A percentile compares a stretch with the other conserved stretches of the same genome.
These are phyloP conservation scores for Melastoma candidum DNA, from an alignment of 441 rosid species.

Conservation along the genomic window DNA sequence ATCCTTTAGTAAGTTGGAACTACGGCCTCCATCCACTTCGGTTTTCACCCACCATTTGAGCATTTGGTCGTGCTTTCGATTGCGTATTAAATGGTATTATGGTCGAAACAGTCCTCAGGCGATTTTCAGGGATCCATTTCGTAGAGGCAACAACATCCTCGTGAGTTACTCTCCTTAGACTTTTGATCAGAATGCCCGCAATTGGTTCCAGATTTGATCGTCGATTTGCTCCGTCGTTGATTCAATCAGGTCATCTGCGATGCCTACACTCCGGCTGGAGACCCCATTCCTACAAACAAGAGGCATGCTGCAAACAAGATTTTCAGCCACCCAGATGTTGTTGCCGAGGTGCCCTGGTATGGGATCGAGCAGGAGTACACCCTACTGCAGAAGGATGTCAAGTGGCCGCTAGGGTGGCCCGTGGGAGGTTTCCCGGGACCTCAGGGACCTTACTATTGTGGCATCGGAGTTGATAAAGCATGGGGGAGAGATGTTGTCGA, in stretches of 20 bases:
- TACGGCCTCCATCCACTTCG: too few species aligned
- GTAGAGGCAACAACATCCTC: too few species aligned
- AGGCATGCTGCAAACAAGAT: conserved; percentile 14
- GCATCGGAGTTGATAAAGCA: conserved; percentile 7
- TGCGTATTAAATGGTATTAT: too few species aligned
- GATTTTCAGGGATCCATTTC: too few species aligned
- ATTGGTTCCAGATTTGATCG: too few species aligned
- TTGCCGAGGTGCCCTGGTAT: conserved; percentile 17
- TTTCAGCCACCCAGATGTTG: conserved; percentile 14
- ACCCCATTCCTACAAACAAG: conserved; percentile 18
- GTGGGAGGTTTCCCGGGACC: conserved; percentile 17
- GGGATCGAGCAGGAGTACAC: neutral
- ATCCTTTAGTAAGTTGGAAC: too few species aligned
- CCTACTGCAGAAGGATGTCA: conserved; percentile 15
- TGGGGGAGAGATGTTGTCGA: conserved; percentile 4
- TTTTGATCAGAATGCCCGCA: too few species aligned
- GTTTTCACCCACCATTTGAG: too few species aligned
- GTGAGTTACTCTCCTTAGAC: too few species aligned
- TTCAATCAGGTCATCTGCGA: conserved; percentile 15
- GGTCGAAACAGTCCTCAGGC: too few species aligned
- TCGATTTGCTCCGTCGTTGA: too few species aligned
- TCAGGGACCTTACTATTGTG: conserved; percentile 16
- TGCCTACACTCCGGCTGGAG: conserved; percentile 17
- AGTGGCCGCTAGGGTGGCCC: conserved; percentile 19
- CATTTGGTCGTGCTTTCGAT: too few species aligned